phyloP scores from a whole-genome alignment of 768 basidiomycete genomes.

The Lepiota subincarnata region DNA sequence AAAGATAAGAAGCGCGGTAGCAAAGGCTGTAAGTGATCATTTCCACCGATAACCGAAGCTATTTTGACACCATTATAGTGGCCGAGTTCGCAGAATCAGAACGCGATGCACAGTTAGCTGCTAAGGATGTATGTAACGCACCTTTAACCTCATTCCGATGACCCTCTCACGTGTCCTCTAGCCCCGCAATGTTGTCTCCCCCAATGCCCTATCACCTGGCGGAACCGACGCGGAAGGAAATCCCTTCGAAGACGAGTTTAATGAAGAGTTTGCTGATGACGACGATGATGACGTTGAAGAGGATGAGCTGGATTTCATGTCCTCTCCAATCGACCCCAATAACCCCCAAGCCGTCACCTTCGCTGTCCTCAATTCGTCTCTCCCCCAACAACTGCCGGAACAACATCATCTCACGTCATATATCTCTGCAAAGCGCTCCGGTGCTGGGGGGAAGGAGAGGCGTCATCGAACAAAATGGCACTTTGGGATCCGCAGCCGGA shows the following conservation, averaged over 20 bases:
- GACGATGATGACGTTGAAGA: conserved; percentile 45
- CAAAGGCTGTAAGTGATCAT: conserved; percentile 65
- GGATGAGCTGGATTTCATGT: conserved; percentile 32
- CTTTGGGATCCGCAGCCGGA: conserved; percentile 92
- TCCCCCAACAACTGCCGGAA: conserved; percentile 58
- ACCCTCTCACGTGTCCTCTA: conserved; percentile 23
- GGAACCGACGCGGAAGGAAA: conserved; percentile 65
- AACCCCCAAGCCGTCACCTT: conserved; percentile 22
- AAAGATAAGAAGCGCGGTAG: conserved; percentile 84
- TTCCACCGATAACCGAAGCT: neutral
- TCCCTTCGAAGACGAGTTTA: conserved; percentile 78
- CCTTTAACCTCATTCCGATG: conserved; percentile 10
- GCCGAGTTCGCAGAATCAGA: conserved; percentile 83
- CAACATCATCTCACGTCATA: conserved; percentile 73
- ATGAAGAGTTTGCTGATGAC: conserved; percentile 40
- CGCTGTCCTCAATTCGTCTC: conserved; percentile 85
- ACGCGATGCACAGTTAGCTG: conserved; percentile 73
- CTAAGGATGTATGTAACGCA: conserved; percentile 65
- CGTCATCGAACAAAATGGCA: conserved; percentile 91
- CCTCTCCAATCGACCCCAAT: conserved; percentile 14
- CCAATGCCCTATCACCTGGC: conserved; percentile 59
- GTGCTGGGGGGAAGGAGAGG: conserved; percentile 51
- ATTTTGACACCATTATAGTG: conserved; percentile 38
- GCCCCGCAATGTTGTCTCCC: conserved; percentile 71
- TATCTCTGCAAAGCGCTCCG: conserved; percentile 49